A percentile compares a stretch with the other conserved stretches of the same genome.
phyloP scores from a whole-genome alignment of 1,284 basidiomycete genomes.

The Heliocybe sulcata region DNA sequence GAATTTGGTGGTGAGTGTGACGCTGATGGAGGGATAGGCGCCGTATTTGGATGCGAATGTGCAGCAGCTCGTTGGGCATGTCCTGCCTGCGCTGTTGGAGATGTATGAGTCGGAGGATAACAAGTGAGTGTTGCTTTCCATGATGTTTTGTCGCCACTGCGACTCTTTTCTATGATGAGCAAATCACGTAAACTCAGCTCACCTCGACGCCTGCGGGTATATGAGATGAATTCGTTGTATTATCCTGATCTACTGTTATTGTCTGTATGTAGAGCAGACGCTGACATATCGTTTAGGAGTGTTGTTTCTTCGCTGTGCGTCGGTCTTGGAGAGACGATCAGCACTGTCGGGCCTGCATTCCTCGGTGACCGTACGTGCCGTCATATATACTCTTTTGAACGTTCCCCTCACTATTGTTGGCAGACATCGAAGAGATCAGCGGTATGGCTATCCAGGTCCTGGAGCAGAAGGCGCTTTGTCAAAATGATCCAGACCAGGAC shows the following conservation, averaged over 20 bases:
- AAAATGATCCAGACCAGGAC: slow-evolving; percentile 94
- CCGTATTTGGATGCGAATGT: slow-evolving; percentile 71
- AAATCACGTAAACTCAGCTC: slow-evolving; percentile 71
- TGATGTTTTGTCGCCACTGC: slow-evolving; percentile 3
- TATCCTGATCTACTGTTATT: slow-evolving; percentile 23
- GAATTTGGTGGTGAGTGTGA: neutral
- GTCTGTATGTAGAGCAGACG: slow-evolving; percentile 10
- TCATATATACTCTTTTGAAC: neutral
- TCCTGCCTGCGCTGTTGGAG: slow-evolving; percentile 75
- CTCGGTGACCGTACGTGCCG: slow-evolving; percentile 57
- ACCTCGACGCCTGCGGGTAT: slow-evolving; percentile 63
- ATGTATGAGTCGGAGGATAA: slow-evolving; percentile 96
- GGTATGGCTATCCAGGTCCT: slow-evolving; percentile 79
- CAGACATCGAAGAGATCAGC: slow-evolving; percentile 78
- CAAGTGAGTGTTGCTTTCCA: slow-evolving; percentile 64
- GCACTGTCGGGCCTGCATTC: slow-evolving; percentile 84
- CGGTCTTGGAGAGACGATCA: slow-evolving; percentile 85
- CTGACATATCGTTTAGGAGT: slow-evolving; percentile 44
- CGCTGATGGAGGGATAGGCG: slow-evolving; percentile 21
- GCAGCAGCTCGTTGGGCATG: slow-evolving; percentile 75
- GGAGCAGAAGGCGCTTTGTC: slow-evolving; percentile 90
- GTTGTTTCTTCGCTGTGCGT: slow-evolving; percentile 85
- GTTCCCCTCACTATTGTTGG: slow-evolving; percentile 7
- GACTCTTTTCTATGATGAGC: slow-evolving; percentile 44
- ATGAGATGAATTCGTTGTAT: slow-evolving; percentile 47